Evolutionary conservation across 768 basidiomycete genomes (phyloP).

Genomic region (Phylloporus sp.): DNA sequence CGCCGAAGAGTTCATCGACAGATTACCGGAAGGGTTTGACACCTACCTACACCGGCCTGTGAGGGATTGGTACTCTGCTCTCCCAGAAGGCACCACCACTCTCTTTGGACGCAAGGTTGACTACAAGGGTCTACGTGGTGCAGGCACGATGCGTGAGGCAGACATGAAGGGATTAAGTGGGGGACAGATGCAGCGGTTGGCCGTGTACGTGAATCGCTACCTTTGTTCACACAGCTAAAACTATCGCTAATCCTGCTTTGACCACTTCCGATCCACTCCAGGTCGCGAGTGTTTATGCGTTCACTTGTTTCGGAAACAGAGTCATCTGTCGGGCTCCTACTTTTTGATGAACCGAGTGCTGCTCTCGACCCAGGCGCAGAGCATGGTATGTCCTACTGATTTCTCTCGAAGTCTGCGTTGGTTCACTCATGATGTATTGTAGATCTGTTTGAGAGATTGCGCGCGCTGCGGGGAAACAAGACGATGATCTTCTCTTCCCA

Average conservation of each 20-base stretch:
- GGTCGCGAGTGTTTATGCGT: slow-evolving; percentile 69
- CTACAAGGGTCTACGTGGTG: slow-evolving; percentile 41
- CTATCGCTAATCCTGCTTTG: not conserved
- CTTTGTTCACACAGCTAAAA: not conserved
- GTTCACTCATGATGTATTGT: not conserved
- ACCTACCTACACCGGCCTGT: slow-evolving; percentile 74
- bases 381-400: slow-evolving; percentile 41
- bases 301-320: slow-evolving; percentile 45
- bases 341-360: slow-evolving; percentile 73
- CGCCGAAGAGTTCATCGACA: slow-evolving; percentile 59
- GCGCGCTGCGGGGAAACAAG: slow-evolving; percentile 64
- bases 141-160: slow-evolving; percentile 40
- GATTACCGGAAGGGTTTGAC: slow-evolving; percentile 61
- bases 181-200: slow-evolving; percentile 73
- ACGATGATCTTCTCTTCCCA: slow-evolving; percentile 81
- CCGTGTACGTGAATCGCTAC: slow-evolving; percentile 49
- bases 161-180: slow-evolving; percentile 48
- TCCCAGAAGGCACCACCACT: slow-evolving; percentile 61
- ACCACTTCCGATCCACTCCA: slow-evolving; percentile 16
- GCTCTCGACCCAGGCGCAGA: slow-evolving; percentile 74
- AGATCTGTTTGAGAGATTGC: slow-evolving; percentile 70
- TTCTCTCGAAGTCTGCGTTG: no score
- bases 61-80: slow-evolving; percentile 58
- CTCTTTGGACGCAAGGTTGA: slow-evolving; percentile 60
- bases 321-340: slow-evolving; percentile 50